A percentile compares a stretch with the other conserved stretches of the same genome.
phyloP scores from a whole-genome alignment of 2,329 filamentous ascomycete species.

The Zymoseptoria ardabiliae region DNA sequence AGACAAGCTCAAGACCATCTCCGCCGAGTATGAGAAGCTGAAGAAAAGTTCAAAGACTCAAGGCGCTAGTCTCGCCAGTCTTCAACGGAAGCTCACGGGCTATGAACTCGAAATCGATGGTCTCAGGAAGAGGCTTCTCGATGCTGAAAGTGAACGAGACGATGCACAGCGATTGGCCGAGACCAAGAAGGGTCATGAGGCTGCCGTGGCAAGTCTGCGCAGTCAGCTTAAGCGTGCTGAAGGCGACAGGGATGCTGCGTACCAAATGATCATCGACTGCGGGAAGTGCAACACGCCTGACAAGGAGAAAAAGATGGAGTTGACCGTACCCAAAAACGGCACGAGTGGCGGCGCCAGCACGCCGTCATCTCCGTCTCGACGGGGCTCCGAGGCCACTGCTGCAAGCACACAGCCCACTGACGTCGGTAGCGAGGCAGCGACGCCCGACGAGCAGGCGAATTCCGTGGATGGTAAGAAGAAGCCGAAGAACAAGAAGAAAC shows the following conservation, averaged over 20 bases:
- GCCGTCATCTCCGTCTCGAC: slow-evolving; percentile 11
- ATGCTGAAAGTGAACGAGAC: slow-evolving; percentile 23
- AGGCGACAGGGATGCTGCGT: slow-evolving; percentile 28
- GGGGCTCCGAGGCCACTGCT: slow-evolving; percentile 21
- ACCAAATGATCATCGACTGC: slow-evolving; percentile 30
- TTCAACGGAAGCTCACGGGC: background rate
- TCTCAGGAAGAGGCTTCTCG: slow-evolving; percentile 28
- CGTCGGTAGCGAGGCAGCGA: slow-evolving; percentile 17
- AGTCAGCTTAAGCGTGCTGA: slow-evolving; percentile 25
- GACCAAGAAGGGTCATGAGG: slow-evolving; percentile 24
- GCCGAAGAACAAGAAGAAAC: slow-evolving; percentile 66
- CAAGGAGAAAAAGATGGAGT: slow-evolving; percentile 6
- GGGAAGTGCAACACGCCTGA: slow-evolving; percentile 24
- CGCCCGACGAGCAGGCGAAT: slow-evolving; percentile 18
- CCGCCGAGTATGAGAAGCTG: background rate
- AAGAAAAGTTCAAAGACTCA: background rate
- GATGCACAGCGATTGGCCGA: slow-evolving; percentile 17
- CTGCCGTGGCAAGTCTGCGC: slow-evolving; percentile 21
- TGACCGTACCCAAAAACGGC: slow-evolving; percentile 10
- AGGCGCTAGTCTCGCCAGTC: background rate
- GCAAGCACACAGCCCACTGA: slow-evolving; percentile 21
- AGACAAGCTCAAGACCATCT: background rate
- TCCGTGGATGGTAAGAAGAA: slow-evolving; percentile 60
- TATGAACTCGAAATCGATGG: slow-evolving; percentile 3
- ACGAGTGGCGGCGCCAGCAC: slow-evolving; percentile 4